Evolutionary conservation across 352 stramenopile genomes (phyloP), one percentile per base, ranked within the genome.

Genomic region (Phytopythium mirpurense): DNA sequence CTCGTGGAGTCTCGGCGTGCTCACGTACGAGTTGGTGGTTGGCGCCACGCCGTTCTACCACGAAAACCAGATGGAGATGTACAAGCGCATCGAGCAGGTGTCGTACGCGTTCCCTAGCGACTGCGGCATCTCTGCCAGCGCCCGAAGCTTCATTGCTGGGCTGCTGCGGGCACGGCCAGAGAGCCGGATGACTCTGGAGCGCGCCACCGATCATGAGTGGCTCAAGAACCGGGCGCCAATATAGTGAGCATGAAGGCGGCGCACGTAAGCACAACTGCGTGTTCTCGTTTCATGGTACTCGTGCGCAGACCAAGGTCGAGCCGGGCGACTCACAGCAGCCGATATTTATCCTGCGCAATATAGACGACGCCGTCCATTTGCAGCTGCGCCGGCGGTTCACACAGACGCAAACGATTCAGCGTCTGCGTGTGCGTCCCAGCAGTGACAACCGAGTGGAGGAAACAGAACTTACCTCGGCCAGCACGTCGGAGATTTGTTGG

Each of bases 61-160:
- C 34, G 77, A 87, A 44, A 90, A 90, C 35, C 72, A 88, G 60
- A 74, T 84, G 63, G 82, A 92, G 29, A 90, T 90, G 82, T 90
- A 86, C 65, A 85, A 86, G 67, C 71, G 72, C 45, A 90, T 90
- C 51, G 64, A 78, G 48, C 57, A 65, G 18, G 70, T 76, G 9
- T 67, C 86, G 16, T 89, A 85, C 54, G 38, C 65, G 16, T 92
- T 90, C 32, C 78, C 82, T 5, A 54, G 60, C 21, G 68, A 50
- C 18, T 74, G 70, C 10, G 46, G 44, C n/a, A 48, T 93, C 37
- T 88, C 77, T 10, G 62, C 72, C 7, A 65, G 42, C 2, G 82
- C 82, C 12, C 87, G 82, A 51, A 70, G 51, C 27, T 93, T 93
- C 53, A 88, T 93, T 49, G 41, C 55, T 29, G 62, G 63, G 9